These are phyloP conservation scores for Mycena galericulata DNA, from an alignment of 768 basidiomycete genomes.

Conservation along the genomic window DNA sequence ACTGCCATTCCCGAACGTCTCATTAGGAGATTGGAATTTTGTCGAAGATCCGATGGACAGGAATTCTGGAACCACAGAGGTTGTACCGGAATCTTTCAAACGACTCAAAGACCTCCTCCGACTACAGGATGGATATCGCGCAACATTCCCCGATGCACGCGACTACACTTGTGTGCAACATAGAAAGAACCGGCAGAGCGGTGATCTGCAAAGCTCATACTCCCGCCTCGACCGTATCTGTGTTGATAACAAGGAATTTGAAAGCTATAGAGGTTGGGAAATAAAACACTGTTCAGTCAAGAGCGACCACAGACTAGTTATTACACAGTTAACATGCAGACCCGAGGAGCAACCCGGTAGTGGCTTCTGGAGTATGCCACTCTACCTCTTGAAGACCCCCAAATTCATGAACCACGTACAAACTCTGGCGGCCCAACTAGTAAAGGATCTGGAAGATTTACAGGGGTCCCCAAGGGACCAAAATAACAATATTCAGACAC, in stretches of 20 bases:
- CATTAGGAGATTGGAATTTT: not conserved
- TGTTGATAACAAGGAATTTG: too few species aligned
- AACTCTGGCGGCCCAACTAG: not conserved
- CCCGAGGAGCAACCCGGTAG: not conserved
- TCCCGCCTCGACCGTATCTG: too few species aligned
- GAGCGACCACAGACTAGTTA: not conserved
- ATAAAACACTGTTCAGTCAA: not conserved
- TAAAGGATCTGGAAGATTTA: not conserved
- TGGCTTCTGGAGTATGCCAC: not conserved
- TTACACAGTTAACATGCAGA: not conserved
- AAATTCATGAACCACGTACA: conserved; percentile 3
- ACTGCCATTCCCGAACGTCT: not conserved
- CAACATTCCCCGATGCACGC: too few species aligned
- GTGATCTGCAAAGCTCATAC: too few species aligned
- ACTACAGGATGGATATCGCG: too few species aligned
- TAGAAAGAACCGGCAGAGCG: too few species aligned
- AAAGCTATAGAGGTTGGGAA: too few species aligned
- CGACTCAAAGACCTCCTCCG: too few species aligned
- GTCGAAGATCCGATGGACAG: too few species aligned
- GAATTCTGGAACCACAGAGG: too few species aligned
- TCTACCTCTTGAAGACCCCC: not conserved
- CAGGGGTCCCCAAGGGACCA: not conserved
- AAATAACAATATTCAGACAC: not conserved
- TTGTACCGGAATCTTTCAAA: too few species aligned
- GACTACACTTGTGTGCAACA: too few species aligned